phyloP scores from a whole-genome alignment of 371 early-diverging fungal genomes.

The Rhizopus stolonifer region DNA sequence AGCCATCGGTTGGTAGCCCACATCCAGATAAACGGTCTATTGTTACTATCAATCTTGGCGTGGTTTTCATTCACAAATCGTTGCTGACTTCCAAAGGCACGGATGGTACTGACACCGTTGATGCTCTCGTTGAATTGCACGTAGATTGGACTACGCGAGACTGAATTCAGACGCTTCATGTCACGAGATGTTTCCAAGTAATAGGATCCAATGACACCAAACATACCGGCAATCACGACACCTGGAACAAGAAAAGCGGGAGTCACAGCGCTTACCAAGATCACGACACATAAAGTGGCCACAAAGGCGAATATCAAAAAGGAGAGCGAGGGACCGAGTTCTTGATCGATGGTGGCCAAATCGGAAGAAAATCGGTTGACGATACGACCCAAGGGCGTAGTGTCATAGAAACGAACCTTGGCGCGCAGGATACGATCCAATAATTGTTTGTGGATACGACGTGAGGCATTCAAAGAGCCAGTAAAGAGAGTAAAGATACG shows the following conservation, averaged over 20 bases:
- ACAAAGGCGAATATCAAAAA: slow-evolving; percentile 48
- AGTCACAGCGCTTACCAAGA: slow-evolving; percentile 45
- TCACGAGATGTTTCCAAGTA: slow-evolving; percentile 81
- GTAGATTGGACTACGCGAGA: slow-evolving; percentile 78
- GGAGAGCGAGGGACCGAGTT: slow-evolving; percentile 45
- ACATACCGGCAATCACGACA: slow-evolving; percentile 46
- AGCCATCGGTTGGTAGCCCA: slow-evolving; percentile 93
- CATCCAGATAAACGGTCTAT: slow-evolving; percentile 78
- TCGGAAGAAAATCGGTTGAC: slow-evolving; percentile 85
- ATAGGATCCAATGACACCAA: slow-evolving; percentile 51
- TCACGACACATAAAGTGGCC: slow-evolving; percentile 46
- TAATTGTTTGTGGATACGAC: slow-evolving; percentile 57
- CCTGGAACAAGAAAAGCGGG: slow-evolving; percentile 58
- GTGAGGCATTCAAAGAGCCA: slow-evolving; percentile 52
- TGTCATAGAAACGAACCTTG: slow-evolving; percentile 82
- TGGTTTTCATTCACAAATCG: slow-evolving; percentile 62
- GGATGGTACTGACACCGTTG: slow-evolving; percentile 75
- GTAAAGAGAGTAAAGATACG: slow-evolving; percentile 45
- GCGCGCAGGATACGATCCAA: slow-evolving; percentile 67
- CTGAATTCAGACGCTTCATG: slow-evolving; percentile 85
- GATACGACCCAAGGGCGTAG: slow-evolving; percentile 83
- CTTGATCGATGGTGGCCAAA: slow-evolving; percentile 69
- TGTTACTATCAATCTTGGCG: slow-evolving; percentile 63
- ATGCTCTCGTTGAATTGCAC: slow-evolving; percentile 76
- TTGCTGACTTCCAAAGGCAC: slow-evolving; percentile 69